Base-by-base conservation (phyloP, 306 rosid genomes). In the Morella rubra region DNA sequence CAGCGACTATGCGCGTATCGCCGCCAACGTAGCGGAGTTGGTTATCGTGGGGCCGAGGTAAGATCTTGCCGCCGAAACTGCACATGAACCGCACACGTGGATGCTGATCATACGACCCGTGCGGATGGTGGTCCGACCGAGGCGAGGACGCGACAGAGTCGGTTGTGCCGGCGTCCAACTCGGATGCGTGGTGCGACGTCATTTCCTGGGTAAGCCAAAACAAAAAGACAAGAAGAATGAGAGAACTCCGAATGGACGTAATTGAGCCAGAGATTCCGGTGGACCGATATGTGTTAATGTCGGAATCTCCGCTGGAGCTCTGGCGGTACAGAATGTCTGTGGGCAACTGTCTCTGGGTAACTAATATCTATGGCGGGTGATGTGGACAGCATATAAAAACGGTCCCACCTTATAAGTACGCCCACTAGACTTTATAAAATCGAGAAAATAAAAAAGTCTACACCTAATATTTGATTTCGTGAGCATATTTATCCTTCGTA, bases 21-120 rank as follows among this genome's bases (percentile, higher is more conserved):
- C 99, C 99, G 75, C 99, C 97, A 22, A 92, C 97, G 58, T 96
- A 96, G 0, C 99, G 99, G 79, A 96, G 98, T 79, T 92, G 97
- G 73, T 96, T 92, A 19, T 96, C 99, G 70, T 83, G 92, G 12
- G 96, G 99, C 1, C 99, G 96, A 0, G 96, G 99, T 44, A 91
- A 27, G 81, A 96, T 96, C 76, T 88, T 87, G 74, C 98, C 99
- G 77, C 98, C 98, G 80, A 92, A 96, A 81, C 99, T 96, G 86
- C 98, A 92, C 99, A 96, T 96, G 84, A 96, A 89, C 14, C 98
- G 91, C 69, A 87, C 89, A 11, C 89, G 97, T 5, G 89, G 45
- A 12, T 76, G 82, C 0, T 59, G 76, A 5, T 90, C 92, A 22
- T 82, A 80, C 1, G 76, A 56, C 15, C 5, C 4, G 52, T 49